These are phyloP conservation scores for Suzukiozyma palmioleophila DNA, from an alignment of 1,139 yeast species.

Conservation along the genomic window DNA sequence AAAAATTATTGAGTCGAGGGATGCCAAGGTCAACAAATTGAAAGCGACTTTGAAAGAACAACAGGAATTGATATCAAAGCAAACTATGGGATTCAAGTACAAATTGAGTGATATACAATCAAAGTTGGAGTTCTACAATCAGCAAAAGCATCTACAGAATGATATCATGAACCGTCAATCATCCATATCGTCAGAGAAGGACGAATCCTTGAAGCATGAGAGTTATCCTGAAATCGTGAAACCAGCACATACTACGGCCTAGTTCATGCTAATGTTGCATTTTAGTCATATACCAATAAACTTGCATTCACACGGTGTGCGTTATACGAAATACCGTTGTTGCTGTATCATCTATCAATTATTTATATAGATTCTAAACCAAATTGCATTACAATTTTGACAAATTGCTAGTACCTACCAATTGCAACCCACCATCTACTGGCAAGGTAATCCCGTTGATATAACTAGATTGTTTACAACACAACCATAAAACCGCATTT, in stretches of 20 bases:
- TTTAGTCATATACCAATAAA: neutral
- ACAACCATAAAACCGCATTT: conserved; percentile 55
- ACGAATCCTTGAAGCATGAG: neutral
- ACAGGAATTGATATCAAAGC: conserved; percentile 45
- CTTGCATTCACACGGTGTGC: no score
- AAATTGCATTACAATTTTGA: neutral
- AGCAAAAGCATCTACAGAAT: conserved; percentile 5
- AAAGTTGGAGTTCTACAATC: conserved; percentile 32
- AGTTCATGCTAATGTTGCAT: no score
- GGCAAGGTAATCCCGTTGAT: conserved; percentile 70
- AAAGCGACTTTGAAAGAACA: conserved; percentile 51
- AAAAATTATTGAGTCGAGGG: conserved; percentile 56
- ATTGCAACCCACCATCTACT: conserved; percentile 60
- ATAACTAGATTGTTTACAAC: conserved; percentile 57
- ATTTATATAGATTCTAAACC: no score
- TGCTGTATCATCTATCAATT: no score
- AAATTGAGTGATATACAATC: conserved; percentile 36
- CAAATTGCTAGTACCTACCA: conserved; percentile 3
- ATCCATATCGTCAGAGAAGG: neutral
- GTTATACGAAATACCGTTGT: no score
- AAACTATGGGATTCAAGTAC: conserved; percentile 50
- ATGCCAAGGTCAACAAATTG: conserved; percentile 53
- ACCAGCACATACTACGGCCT: neutral
- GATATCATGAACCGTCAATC: conserved; percentile 1
- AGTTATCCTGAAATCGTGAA: neutral